These are phyloP conservation scores for Phytomonas sp. DNA, from an alignment of 208 protist species.

Conservation along the genomic window DNA sequence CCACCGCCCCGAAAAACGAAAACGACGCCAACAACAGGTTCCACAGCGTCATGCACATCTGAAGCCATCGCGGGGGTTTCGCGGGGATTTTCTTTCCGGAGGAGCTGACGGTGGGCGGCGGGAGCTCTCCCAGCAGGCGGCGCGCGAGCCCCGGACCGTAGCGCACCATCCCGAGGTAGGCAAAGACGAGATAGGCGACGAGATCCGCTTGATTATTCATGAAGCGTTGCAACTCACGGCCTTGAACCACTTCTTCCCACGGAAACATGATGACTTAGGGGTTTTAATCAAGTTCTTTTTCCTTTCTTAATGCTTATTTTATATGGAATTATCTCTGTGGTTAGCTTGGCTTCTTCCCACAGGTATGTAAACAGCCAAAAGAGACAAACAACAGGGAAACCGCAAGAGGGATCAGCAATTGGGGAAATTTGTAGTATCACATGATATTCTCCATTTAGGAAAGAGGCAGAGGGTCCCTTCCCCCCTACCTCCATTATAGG, in stretches of 20 bases:
- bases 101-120: constrained; percentile 14
- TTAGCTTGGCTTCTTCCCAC: neutral
- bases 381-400: constrained; percentile 1
- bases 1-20: constrained; percentile 56
- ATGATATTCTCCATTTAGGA: neutral
- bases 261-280: constrained; percentile 18
- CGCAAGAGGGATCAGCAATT: neutral
- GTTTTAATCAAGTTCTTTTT: neutral
- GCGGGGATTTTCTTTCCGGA: constrained; percentile 20
- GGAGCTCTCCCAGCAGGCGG: constrained; percentile 30
- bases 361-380: neutral
- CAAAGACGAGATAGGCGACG: constrained; percentile 32
- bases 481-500: neutral
- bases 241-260: constrained; percentile 29
- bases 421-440: neutral
- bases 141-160: constrained; percentile 37
- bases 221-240: constrained; percentile 24
- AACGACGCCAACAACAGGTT: constrained; percentile 82
- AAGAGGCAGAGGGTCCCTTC: neutral
- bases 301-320: constrained; percentile 1
- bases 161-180: constrained; percentile 35
- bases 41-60: constrained; percentile 62
- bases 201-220: constrained; percentile 25
- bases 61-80: constrained; percentile 39
- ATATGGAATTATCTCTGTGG: neutral